These are phyloP conservation scores for Magnusiomyces tetraspermus DNA, from an alignment of 1,139 yeast species.

Conservation along the genomic window DNA sequence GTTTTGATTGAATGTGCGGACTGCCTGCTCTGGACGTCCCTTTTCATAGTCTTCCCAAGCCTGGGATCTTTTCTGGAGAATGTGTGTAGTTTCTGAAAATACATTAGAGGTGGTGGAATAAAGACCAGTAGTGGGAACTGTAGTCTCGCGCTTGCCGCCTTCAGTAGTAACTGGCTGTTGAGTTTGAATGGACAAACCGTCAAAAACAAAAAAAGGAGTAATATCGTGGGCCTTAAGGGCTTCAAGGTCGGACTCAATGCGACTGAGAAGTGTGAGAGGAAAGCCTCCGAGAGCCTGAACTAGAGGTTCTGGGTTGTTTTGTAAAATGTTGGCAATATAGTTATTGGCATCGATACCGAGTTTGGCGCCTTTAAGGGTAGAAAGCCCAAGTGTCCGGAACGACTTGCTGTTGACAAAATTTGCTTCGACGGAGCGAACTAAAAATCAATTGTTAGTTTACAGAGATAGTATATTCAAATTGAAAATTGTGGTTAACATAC, in stretches of 20 bases:
- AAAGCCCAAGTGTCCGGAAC: slow-evolving; percentile 55
- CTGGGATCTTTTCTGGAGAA: slow-evolving; percentile 22
- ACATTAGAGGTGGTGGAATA: slow-evolving; percentile 27
- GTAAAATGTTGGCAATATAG: slow-evolving; percentile 32
- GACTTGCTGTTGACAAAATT: slow-evolving; percentile 50
- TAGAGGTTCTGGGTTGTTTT: slow-evolving; percentile 60
- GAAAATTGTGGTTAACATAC: not conserved
- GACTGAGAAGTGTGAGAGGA: slow-evolving; percentile 52
- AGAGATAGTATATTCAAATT: not conserved
- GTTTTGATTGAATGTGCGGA: slow-evolving; percentile 27
- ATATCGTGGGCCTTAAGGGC: slow-evolving; percentile 53
- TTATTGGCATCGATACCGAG: slow-evolving; percentile 83
- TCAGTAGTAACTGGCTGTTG: slow-evolving; percentile 7
- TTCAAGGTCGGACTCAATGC: slow-evolving; percentile 51
- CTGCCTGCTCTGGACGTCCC: slow-evolving; percentile 31
- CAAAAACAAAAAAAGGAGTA: slow-evolving; percentile 67
- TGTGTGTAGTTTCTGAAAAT: slow-evolving; percentile 19
- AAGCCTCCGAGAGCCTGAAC: slow-evolving; percentile 78
- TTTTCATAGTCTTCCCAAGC: slow-evolving; percentile 33
- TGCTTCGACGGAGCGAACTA: slow-evolving; percentile 14
- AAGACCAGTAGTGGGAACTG: not conserved
- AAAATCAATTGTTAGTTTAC: not conserved
- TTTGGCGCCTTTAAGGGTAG: slow-evolving; percentile 55
- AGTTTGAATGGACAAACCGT: slow-evolving; percentile 38
- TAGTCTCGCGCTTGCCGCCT: not conserved